Conservation (phyloP, 257 asterid genomes). For the Petunia secreta region DNA sequence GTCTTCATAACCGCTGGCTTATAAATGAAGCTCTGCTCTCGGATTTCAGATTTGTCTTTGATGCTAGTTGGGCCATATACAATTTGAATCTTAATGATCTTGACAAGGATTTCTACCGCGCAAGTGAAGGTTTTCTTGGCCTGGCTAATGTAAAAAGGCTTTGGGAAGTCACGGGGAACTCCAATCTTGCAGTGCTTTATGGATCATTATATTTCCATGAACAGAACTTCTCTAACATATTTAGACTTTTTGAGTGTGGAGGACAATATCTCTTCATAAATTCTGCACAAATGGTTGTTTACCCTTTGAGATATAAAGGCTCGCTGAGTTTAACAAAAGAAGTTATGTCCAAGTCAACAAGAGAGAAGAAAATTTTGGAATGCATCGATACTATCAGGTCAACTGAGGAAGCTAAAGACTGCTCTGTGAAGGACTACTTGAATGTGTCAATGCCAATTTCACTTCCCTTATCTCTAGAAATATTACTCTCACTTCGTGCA, state of each 20-base stretch:
- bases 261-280: slow-evolving; percentile 52
- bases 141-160: slow-evolving; percentile 41
- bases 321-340: slow-evolving; percentile 45
- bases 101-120: slow-evolving; percentile 33
- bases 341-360: slow-evolving; percentile 38
- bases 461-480: slow-evolving; percentile 60
- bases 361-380: slow-evolving; percentile 38
- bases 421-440: slow-evolving; percentile 40
- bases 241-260: slow-evolving; percentile 53
- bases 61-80: slow-evolving; percentile 72
- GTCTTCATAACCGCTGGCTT: slow-evolving; percentile 81
- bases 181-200: slow-evolving; percentile 63
- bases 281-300: slow-evolving; percentile 51
- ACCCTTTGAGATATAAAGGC: slow-evolving; percentile 42
- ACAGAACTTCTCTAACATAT: slow-evolving; percentile 54
- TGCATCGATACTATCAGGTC: slow-evolving; percentile 54
- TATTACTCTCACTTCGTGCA: slow-evolving; percentile 59
- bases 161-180: slow-evolving; percentile 70
- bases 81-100: slow-evolving; percentile 49
- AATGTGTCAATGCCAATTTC: slow-evolving; percentile 40
- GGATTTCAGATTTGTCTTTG: slow-evolving; percentile 75
- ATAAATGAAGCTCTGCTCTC: slow-evolving; percentile 76
- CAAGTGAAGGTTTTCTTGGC: slow-evolving; percentile 29
- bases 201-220: slow-evolving; percentile 76
- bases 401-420: slow-evolving; percentile 40